A percentile compares a stretch with the other conserved stretches of the same genome.
Conservation (phyloP, 805 yeast genomes). For the Candida ipomoeae region DNA sequence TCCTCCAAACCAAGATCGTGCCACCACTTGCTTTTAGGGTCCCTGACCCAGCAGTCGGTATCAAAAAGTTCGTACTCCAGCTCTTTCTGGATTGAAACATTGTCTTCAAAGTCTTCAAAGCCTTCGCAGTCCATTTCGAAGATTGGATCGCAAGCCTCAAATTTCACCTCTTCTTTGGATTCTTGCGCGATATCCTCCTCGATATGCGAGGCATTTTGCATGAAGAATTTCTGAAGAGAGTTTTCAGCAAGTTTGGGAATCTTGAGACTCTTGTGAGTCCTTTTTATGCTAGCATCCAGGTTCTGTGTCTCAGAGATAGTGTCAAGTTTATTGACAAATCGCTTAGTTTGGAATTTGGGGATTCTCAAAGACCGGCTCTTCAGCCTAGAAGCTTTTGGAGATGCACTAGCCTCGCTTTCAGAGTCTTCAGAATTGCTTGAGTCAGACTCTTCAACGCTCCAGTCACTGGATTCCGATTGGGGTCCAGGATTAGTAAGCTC, state of each 20-base stretch:
- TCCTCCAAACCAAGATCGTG: slow-evolving; percentile 1
- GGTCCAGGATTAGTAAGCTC: neutral
- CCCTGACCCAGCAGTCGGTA: neutral
- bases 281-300: neutral
- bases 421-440: no score
- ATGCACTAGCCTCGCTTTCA: neutral
- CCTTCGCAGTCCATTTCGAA: neutral
- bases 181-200: neutral
- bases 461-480: neutral
- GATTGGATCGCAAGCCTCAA: neutral
- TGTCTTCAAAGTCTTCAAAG: neutral
- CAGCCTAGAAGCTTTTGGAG: neutral
- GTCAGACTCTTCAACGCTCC: neutral
- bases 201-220: neutral
- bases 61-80: neutral
- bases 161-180: neutral
- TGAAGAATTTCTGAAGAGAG: neutral
- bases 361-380: neutral
- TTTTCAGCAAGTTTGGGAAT: neutral
- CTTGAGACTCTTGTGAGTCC: neutral
- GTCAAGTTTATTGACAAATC: neutral
- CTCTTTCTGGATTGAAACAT: neutral
- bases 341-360: neutral
- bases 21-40: neutral
- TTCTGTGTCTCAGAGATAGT: neutral